These are phyloP conservation scores for Bjerkandera adusta DNA, from an alignment of 1,284 basidiomycete species.

Conservation along the genomic window DNA sequence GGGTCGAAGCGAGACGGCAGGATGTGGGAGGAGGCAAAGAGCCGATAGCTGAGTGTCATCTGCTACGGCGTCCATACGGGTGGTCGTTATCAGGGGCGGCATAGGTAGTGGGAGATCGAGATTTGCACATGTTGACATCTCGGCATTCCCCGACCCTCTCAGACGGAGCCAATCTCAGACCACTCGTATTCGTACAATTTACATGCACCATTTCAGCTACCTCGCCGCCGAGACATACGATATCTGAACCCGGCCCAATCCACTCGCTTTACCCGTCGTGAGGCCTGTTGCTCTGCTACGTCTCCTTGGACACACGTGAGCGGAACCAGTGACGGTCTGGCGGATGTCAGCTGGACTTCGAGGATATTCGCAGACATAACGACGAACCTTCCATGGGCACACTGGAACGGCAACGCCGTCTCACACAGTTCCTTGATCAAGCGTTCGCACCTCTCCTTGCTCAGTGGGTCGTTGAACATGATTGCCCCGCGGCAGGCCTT, in stretches of 20 bases:
- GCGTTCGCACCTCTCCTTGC: conserved; percentile 62
- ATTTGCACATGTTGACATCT: too few species aligned
- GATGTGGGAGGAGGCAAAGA: not conserved
- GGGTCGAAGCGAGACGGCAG: not conserved
- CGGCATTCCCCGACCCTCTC: too few species aligned
- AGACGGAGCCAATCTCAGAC: too few species aligned
- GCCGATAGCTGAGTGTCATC: not conserved
- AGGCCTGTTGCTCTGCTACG: too few species aligned
- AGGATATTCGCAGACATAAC: not conserved
- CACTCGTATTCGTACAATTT: too few species aligned
- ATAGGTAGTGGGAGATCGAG: too few species aligned
- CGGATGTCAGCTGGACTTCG: not conserved
- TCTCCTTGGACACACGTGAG: conserved; percentile 22
- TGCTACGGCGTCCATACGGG: not conserved
- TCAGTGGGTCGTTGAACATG: conserved; percentile 92
- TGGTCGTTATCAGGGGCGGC: not conserved
- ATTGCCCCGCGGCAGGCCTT: conserved; percentile 95
- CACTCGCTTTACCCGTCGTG: too few species aligned
- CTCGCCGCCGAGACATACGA: too few species aligned
- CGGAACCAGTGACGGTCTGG: conserved; percentile 48
- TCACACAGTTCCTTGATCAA: conserved; percentile 67
- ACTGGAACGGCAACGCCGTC: conserved; percentile 87
- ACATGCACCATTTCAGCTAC: too few species aligned
- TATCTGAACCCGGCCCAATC: too few species aligned
- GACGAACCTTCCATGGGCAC: conserved; percentile 85